Evolutionary conservation across 257 asterid genomes (phyloP).

Genomic region (Plantago ovata): DNA sequence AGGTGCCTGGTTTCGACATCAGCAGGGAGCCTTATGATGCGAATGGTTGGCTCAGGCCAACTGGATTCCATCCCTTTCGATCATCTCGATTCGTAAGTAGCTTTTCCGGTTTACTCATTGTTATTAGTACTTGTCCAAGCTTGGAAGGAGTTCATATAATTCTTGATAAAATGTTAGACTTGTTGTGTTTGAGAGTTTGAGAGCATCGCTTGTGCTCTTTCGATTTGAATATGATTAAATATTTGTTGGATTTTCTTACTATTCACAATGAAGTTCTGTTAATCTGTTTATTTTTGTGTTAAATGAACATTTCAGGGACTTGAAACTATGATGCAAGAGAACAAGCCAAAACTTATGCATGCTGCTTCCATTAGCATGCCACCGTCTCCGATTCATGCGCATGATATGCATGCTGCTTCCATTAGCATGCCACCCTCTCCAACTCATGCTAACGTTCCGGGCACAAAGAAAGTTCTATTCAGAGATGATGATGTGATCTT

Average conservation of each 20-base stretch:
- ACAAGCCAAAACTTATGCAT: conserved; percentile 19
- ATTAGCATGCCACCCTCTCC: conserved; percentile 80
- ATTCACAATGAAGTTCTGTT: not conserved
- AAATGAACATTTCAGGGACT: conserved; percentile 28
- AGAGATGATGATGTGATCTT: conserved; percentile 16
- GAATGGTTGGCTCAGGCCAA: conserved; percentile 7
- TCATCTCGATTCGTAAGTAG: conserved; percentile 30
- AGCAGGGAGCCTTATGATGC: conserved; percentile 9
- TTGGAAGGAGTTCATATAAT: no score
- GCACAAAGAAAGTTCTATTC: conserved; percentile 35
- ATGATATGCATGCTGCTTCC: conserved; percentile 38
- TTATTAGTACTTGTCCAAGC: not conserved
- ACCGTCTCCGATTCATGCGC: conserved; percentile 42
- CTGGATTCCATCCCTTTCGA: conserved; percentile 10
- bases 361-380: conserved; percentile 72
- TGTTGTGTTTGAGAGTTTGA: no score
- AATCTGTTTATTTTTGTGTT: not conserved
- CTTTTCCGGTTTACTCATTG: not conserved
- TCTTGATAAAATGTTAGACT: no score
- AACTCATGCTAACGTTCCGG: conserved; percentile 18
- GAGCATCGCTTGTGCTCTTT: no score
- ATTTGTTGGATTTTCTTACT: not conserved
- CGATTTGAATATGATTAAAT: no score
- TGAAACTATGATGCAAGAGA: conserved; percentile 27
- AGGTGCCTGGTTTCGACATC: conserved; percentile 54